Conservation (phyloP, 129 eudicot genomes). For the Arctium lappa region DNA sequence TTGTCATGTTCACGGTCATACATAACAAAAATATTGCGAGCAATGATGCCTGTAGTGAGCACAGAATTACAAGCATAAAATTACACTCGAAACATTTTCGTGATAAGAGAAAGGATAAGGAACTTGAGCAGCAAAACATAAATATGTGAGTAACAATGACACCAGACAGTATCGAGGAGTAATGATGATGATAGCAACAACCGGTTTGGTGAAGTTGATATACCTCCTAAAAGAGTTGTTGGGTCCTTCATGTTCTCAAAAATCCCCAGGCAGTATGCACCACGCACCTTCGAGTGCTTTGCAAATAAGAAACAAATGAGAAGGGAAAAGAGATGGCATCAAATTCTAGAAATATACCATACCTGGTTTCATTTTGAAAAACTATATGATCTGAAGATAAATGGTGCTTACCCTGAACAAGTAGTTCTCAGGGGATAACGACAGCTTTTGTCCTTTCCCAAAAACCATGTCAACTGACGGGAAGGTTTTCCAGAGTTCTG, state of each 20-base stretch:
- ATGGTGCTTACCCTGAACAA: constrained; percentile 66
- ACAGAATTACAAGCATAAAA: neutral
- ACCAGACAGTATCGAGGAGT: neutral
- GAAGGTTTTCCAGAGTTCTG: constrained; percentile 65
- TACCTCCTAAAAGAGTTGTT: constrained; percentile 98
- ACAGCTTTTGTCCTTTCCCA: constrained; percentile 69
- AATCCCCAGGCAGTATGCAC: constrained; percentile 95
- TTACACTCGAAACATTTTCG: neutral
- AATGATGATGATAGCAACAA: neutral
- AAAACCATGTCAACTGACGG: constrained; percentile 90
- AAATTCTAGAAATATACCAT: neutral
- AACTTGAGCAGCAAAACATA: neutral
- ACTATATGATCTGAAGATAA: neutral
- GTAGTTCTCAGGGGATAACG: constrained; percentile 94
- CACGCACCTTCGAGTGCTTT: constrained; percentile 86
- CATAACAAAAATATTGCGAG: constrained; percentile 86
- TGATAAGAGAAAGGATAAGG: neutral
- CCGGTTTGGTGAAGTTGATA: constrained; percentile 4
- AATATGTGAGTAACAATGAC: neutral
- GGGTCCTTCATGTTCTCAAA: constrained; percentile 96
- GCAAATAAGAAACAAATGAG: constrained; percentile 13
- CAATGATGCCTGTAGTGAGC: constrained; percentile 63
- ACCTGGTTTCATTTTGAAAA: neutral
- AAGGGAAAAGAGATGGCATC: neutral
- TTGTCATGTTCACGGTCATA: constrained; percentile 92